Conservation (phyloP, 176 grass and related monocot genomes). For the Paspalum notatum region DNA sequence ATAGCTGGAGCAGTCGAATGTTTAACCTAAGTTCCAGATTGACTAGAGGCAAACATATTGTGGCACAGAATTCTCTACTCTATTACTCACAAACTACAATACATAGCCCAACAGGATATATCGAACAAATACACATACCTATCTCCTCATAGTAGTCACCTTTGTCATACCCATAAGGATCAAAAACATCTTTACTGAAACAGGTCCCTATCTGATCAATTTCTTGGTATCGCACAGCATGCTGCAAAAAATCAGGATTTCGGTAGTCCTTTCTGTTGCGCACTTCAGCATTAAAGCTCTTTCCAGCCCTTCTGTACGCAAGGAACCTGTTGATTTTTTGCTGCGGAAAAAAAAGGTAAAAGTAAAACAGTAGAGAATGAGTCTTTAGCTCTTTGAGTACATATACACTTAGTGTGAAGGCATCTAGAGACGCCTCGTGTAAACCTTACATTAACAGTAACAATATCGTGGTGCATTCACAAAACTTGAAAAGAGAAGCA, state of each 20-base stretch:
- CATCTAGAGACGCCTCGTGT: not conserved
- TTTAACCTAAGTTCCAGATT: slow-evolving; percentile 9
- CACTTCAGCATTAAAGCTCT: slow-evolving; percentile 97
- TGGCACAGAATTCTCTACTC: slow-evolving; percentile 10
- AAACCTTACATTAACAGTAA: slow-evolving; percentile 12
- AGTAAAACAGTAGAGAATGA: slow-evolving; percentile 23
- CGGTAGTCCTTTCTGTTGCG: slow-evolving; percentile 93
- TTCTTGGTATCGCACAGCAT: slow-evolving; percentile 98
- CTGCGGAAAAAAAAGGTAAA: slow-evolving; percentile 58
- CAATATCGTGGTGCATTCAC: not conserved
- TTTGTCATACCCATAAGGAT: slow-evolving; percentile 83
- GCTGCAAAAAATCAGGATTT: slow-evolving; percentile 96
- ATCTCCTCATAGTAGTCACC: slow-evolving; percentile 91
- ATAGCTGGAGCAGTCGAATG: not conserved
- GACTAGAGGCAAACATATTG: not conserved
- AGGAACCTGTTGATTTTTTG: slow-evolving; percentile 87
- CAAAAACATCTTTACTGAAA: slow-evolving; percentile 95
- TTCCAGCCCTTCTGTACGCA: slow-evolving; percentile 68
- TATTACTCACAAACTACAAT: not conserved
- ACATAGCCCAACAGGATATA: not conserved
- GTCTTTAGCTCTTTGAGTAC: not conserved
- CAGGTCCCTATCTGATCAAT: slow-evolving; percentile 94
- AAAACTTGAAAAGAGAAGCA: slow-evolving; percentile 26
- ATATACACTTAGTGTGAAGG: not conserved
- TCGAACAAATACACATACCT: slow-evolving; percentile 51